Conservation (phyloP, 495 filamentous ascomycete genomes). For the Neurospora sp. region DNA sequence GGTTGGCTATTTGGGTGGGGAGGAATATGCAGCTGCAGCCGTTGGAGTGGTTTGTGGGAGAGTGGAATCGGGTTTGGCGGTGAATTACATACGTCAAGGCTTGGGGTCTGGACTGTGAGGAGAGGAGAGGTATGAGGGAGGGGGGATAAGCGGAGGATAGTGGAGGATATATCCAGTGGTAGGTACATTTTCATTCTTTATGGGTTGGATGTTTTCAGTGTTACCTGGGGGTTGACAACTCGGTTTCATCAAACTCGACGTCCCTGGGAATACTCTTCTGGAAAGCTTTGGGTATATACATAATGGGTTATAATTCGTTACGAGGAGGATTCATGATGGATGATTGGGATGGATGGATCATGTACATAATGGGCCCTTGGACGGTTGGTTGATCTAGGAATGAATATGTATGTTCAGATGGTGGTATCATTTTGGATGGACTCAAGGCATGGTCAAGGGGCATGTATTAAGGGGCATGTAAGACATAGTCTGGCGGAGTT, state of each 20-base stretch:
- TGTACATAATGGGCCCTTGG: not conserved
- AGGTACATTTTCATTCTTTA: not conserved
- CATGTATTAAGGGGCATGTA: not conserved
- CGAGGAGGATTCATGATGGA: not conserved
- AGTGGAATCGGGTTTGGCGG: conserved; percentile 23
- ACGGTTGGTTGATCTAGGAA: not conserved
- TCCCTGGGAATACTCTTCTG: not conserved
- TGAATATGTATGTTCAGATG: not conserved
- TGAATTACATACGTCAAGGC: not conserved
- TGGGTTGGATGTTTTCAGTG: too few relatives aligned
- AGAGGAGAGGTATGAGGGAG: not conserved
- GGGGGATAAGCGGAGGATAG: not conserved
- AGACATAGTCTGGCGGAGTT: not conserved
- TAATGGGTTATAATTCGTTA: not conserved
- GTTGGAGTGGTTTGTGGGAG: conserved; percentile 14
- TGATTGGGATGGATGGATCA: not conserved
- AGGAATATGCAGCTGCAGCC: conserved; percentile 19
- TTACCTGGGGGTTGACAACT: too few relatives aligned
- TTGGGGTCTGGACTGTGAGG: not conserved
- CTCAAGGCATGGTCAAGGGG: not conserved
- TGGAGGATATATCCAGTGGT: not conserved
- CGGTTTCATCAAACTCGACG: not conserved
- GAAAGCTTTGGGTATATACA: not conserved
- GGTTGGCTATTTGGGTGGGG: conserved; percentile 55
- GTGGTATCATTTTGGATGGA: not conserved